Evolutionary conservation across 805 yeast genomes (phyloP).

Genomic region (Candida namnaoensis): DNA sequence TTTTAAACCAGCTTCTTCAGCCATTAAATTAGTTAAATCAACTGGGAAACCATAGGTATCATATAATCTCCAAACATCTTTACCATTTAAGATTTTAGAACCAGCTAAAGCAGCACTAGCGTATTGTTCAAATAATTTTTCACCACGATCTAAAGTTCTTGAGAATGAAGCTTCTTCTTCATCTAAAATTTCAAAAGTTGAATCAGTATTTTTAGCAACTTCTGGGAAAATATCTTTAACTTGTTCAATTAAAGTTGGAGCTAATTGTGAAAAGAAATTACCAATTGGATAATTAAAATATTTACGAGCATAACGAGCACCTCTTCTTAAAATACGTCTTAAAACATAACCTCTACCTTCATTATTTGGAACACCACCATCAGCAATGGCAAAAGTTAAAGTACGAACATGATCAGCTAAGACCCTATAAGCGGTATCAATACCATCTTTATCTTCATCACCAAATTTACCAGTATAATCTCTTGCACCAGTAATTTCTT

Average conservation of each 20-base stretch:
- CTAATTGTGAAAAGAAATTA: slow-evolving; percentile 81
- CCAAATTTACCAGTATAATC: slow-evolving; percentile 91
- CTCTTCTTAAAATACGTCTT: slow-evolving; percentile 96
- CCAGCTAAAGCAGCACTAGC: slow-evolving; percentile 75
- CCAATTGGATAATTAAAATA: slow-evolving; percentile 96
- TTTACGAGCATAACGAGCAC: slow-evolving; percentile 93
- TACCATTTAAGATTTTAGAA: slow-evolving; percentile 75
- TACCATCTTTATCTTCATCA: slow-evolving; percentile 84
- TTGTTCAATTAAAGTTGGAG: slow-evolving; percentile 88
- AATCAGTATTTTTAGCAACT: slow-evolving; percentile 57
- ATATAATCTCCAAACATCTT: slow-evolving; percentile 96
- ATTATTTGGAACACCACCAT: slow-evolving; percentile 98
- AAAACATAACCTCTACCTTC: slow-evolving; percentile 98
- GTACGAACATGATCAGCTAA: slow-evolving; percentile 98
- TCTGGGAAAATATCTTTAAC: slow-evolving; percentile 90
- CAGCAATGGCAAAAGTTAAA: slow-evolving; percentile 89
- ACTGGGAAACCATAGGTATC: slow-evolving; percentile 99
- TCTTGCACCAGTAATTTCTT: slow-evolving; percentile 89
- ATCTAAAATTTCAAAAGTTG: slow-evolving; percentile 81
- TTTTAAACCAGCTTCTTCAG: slow-evolving; percentile 90
- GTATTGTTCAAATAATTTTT: slow-evolving; percentile 88
- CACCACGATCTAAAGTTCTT: slow-evolving; percentile 96
- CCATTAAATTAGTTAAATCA: slow-evolving; percentile 96
- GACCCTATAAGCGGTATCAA: slow-evolving; percentile 97
- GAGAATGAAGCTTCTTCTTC: slow-evolving; percentile 96